Percentiles rank a stretch among this genome's conserved stretches.
phyloP scores from a whole-genome alignment of 2,329 filamentous ascomycete genomes.

The Aspergillus pseudoviridinutans region DNA sequence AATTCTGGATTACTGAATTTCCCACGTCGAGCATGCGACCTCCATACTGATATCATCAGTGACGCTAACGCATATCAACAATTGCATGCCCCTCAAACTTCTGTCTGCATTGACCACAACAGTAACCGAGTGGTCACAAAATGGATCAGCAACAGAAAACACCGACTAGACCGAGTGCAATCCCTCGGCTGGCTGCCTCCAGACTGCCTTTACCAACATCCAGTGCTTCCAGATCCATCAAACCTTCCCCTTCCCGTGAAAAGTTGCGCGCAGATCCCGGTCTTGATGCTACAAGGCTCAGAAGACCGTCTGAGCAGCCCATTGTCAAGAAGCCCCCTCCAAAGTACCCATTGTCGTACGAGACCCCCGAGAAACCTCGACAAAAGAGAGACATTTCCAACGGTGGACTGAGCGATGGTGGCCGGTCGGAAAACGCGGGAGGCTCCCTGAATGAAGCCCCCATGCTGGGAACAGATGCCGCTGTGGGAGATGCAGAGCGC shows the following conservation, averaged over 20 bases:
- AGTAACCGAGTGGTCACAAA: constrained; percentile 5
- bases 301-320: constrained; percentile 37
- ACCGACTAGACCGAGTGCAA: constrained; percentile 31
- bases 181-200: constrained; percentile 48
- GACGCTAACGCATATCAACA: not conserved
- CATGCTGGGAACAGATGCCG: constrained; percentile 13
- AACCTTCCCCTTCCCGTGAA: constrained; percentile 47
- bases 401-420: constrained; percentile 17
- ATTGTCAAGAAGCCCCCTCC: constrained; percentile 33
- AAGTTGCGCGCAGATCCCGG: constrained; percentile 41
- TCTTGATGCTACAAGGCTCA: constrained; percentile 33
- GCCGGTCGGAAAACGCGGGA: constrained; percentile 10
- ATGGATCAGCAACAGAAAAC: constrained; percentile 35
- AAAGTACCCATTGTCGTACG: constrained; percentile 22
- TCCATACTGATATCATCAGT: not conserved
- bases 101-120: not conserved
- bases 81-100: not conserved
- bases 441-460: constrained; percentile 6
- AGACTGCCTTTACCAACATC: constrained; percentile 50
- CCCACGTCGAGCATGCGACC: not conserved
- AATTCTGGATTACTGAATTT: not conserved
- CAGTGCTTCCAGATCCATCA: constrained; percentile 39
- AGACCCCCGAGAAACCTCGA: constrained; percentile 13
- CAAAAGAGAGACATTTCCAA: constrained; percentile 19
- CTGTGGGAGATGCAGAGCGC: constrained; percentile 16